These are phyloP conservation scores for Rhizopogon vinicolor DNA, from an alignment of 768 basidiomycete genomes.

Conservation along the genomic window DNA sequence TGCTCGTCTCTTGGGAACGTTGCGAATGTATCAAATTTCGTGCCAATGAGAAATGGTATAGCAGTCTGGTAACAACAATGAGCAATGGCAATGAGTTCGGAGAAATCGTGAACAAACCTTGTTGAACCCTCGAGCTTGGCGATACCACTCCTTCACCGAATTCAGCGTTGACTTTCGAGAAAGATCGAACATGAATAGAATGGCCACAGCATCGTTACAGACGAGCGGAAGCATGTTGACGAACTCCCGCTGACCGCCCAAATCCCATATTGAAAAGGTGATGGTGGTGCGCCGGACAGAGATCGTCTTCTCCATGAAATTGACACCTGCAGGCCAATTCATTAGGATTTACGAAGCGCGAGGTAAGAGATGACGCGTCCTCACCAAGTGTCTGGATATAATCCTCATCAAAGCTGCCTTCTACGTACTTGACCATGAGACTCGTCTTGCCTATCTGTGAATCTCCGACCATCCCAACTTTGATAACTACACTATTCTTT, in stretches of 20 bases:
- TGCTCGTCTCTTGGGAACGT: conserved; percentile 97
- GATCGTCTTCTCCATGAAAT: conserved; percentile 99
- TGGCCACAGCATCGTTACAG: conserved; percentile 99
- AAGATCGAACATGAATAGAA: conserved; percentile 99
- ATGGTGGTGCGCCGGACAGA: conserved; percentile 97
- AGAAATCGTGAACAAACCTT: conserved; percentile 55
- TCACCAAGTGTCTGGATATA: conserved; percentile 98
- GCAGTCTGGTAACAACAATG: conserved; percentile 63
- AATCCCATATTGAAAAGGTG: conserved; percentile 99
- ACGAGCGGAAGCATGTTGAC: conserved; percentile 98
- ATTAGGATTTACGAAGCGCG: conserved; percentile 5
- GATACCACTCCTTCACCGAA: conserved; percentile 99
- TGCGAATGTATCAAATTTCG: conserved; percentile 96
- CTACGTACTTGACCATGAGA: conserved; percentile 99
- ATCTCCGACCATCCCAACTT: conserved; percentile 99
- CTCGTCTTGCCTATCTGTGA: conserved; percentile 99
- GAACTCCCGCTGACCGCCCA: conserved; percentile 96
- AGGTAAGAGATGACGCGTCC: conserved; percentile 18
- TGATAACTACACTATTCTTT: conserved; percentile 91
- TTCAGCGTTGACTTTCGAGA: conserved; percentile 96
- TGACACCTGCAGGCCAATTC: conserved; percentile 59
- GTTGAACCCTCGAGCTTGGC: conserved; percentile 98
- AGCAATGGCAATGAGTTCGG: conserved; percentile 5
- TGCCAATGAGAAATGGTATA: conserved; percentile 97
- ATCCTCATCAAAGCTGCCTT: conserved; percentile 98